These are phyloP conservation scores for Pochonia chlamydosporia DNA, from an alignment of 2,329 filamentous ascomycete species.

Conservation along the genomic window DNA sequence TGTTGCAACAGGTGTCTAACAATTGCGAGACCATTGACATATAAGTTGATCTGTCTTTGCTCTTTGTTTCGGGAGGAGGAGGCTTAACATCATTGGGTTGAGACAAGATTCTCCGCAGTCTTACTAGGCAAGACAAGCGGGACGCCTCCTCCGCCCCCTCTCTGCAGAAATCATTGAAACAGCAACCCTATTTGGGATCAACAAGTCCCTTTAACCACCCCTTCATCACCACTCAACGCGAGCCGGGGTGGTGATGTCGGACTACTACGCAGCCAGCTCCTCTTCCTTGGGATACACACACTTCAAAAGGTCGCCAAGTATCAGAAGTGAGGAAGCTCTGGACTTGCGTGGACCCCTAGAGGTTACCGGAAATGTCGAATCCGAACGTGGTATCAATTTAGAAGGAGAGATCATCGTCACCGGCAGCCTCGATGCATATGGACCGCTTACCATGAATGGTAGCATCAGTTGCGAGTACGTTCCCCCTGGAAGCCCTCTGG, in stretches of 20 bases:
- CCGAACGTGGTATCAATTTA: conserved; percentile 37
- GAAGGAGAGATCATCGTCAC: conserved; percentile 37
- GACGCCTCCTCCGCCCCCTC: not conserved
- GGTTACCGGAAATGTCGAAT: conserved; percentile 40
- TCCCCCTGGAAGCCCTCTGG: not conserved
- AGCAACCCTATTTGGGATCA: not conserved
- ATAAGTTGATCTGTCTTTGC: not conserved
- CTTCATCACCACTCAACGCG: not conserved
- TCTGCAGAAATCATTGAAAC: not conserved
- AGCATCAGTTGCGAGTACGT: conserved; percentile 37
- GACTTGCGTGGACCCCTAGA: conserved; percentile 39
- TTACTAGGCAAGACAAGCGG: not conserved
- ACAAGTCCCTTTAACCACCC: not conserved
- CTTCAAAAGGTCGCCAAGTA: conserved; percentile 29
- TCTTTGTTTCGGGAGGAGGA: not conserved
- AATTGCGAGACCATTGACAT: not conserved
- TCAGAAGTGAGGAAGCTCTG: conserved; percentile 36
- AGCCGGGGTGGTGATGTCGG: conserved; percentile 17
- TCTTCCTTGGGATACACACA: conserved; percentile 17
- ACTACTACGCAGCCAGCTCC: conserved; percentile 18
- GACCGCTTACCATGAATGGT: conserved; percentile 35
- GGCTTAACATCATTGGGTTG: not conserved
- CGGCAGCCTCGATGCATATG: conserved; percentile 41
- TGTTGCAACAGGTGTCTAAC: not conserved
- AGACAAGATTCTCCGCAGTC: conserved; percentile 2